Evolutionary conservation across 176 grass and related monocot species (phyloP).

Genomic region (Triticum aestivum): IWGSC_CS_RefSeq_v2.1 NC_057794.1:106782041-106782540

Average conservation of each 20-base stretch:
- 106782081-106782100: constrained; percentile 11
- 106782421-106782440: not conserved
- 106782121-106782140: constrained; percentile 5
- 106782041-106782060: not conserved
- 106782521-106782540: not conserved
- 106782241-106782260: not conserved
- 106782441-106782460: not conserved
- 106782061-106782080: not conserved
- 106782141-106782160: not conserved
- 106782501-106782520: not conserved
- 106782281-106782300: constrained; percentile 1
- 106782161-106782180: constrained; percentile 1
- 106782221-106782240: not conserved
- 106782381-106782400: constrained; percentile 15
- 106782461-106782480: not conserved
- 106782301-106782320: not conserved
- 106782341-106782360: not conserved
- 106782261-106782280: constrained; percentile 9
- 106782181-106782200: constrained; percentile 10
- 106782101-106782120: constrained; percentile 4
- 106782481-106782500: constrained; percentile 7
- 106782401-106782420: not conserved
- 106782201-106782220: not conserved
- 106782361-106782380: too few relatives aligned
- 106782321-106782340: constrained; percentile 23